Conservation (phyloP, 208 protist species). For the Leishmania tropica region DNA sequence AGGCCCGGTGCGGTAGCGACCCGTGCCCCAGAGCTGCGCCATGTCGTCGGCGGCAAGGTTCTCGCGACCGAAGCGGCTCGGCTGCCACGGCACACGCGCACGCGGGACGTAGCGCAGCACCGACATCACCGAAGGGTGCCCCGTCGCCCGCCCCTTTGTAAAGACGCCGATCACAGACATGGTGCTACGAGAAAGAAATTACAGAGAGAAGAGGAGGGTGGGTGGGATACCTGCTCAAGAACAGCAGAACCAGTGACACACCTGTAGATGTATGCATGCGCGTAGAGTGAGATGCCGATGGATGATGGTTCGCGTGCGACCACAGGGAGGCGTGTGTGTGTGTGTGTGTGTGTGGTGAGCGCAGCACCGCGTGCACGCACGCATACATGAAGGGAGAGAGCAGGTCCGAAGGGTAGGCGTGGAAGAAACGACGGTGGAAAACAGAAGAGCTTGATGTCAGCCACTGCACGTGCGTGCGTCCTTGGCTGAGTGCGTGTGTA, state of each 20-base stretch:
- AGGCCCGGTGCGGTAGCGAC: slow-evolving; percentile 78
- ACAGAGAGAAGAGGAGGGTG: not conserved
- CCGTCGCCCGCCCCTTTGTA: slow-evolving; percentile 59
- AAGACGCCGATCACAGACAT: slow-evolving; percentile 89
- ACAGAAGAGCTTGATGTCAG: no score
- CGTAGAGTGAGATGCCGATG: not conserved
- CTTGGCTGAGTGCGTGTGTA: no score
- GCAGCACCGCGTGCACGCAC: not conserved
- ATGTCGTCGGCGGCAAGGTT: slow-evolving; percentile 84
- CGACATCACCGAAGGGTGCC: slow-evolving; percentile 61
- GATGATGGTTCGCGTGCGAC: not conserved
- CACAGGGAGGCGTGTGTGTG: not conserved
- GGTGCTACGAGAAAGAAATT: not conserved
- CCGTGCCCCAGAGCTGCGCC: slow-evolving; percentile 67
- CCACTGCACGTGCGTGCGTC: no score
- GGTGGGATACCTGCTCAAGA: not conserved
- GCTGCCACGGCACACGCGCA: slow-evolving; percentile 88
- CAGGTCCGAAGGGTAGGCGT: not conserved
- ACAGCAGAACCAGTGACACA: not conserved
- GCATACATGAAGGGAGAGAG: not conserved
- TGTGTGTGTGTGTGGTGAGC: not conserved
- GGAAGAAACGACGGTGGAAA: no score
- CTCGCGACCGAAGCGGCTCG: slow-evolving; percentile 82
- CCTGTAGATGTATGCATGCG: not conserved
- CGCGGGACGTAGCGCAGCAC: slow-evolving; percentile 87